A percentile compares a stretch with the other conserved stretches of the same genome.
phyloP scores from a whole-genome alignment of 148 eudicot genomes.

The Limonium bicolor region DNA sequence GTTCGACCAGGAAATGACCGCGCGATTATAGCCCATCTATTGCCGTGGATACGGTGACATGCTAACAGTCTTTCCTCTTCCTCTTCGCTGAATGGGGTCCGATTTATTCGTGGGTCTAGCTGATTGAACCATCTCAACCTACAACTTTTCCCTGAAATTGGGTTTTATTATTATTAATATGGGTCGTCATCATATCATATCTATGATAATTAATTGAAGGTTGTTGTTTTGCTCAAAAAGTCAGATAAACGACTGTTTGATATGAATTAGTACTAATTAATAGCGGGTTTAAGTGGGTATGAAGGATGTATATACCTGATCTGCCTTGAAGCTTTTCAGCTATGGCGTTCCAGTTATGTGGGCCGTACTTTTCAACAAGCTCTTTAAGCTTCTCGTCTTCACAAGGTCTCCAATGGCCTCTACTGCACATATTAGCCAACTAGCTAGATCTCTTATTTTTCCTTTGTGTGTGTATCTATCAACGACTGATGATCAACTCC shows the following conservation, averaged over 20 bases:
- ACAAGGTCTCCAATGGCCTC: slow-evolving; percentile 97
- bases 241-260: too few relatives aligned
- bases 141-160: slow-evolving; percentile 51
- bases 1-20: slow-evolving; percentile 50
- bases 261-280: too few relatives aligned
- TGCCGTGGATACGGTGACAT: slow-evolving; percentile 43
- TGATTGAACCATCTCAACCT: slow-evolving; percentile 68
- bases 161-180: too few relatives aligned
- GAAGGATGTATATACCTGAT: slow-evolving; percentile 31
- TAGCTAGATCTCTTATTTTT: too few relatives aligned
- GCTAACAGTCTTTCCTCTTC: slow-evolving; percentile 47
- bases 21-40: slow-evolving; percentile 52
- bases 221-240: too few relatives aligned
- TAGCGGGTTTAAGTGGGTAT: too few relatives aligned
- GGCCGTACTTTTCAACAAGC: slow-evolving; percentile 76
- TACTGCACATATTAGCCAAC: slow-evolving; percentile 40
- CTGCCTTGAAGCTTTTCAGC: slow-evolving; percentile 96
- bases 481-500: too few relatives aligned
- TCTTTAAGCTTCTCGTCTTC: slow-evolving; percentile 83
- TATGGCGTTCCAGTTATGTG: slow-evolving; percentile 93
- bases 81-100: slow-evolving; percentile 49
- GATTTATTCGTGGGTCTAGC: slow-evolving; percentile 46
- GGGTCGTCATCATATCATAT: too few relatives aligned
- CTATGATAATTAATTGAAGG: too few relatives aligned
- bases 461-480: too few relatives aligned